Percentiles rank a stretch among this genome's conserved stretches.
Evolutionary conservation across 371 early-diverging fungal genomes (phyloP).

Genomic region (Circinella minor): DNA sequence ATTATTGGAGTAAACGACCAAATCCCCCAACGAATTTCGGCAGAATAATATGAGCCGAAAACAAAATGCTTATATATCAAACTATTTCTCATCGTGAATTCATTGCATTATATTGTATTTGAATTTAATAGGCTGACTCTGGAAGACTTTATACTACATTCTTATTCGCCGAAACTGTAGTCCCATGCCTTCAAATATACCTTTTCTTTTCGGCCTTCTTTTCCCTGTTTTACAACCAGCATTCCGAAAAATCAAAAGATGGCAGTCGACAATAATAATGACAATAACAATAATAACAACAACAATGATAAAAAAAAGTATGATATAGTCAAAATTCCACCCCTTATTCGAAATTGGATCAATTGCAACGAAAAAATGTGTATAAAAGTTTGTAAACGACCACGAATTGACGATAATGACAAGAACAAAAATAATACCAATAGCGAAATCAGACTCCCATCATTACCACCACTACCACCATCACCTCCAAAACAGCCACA

Average conservation of each 20-base stretch:
- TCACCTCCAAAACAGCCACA: no score
- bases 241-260: not conserved
- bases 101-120: no score
- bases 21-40: no score
- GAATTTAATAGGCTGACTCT: no score
- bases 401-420: not conserved
- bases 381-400: not conserved
- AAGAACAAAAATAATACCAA: not conserved
- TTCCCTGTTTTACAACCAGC: not conserved
- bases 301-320: constrained; percentile 1
- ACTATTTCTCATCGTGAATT: no score
- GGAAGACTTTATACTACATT: no score
- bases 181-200: not conserved
- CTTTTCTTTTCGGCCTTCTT: not conserved
- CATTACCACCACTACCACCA: not conserved
- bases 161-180: no score
- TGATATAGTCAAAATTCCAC: constrained; percentile 5
- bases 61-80: no score
- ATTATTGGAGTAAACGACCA: no score
- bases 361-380: constrained; percentile 11
- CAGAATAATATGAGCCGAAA: no score
- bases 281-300: not conserved
- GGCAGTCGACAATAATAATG: constrained; percentile 3
- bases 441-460: not conserved
- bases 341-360: constrained; percentile 1